Evolutionary conservation across 2,329 filamentous ascomycete genomes (phyloP).

Genomic region (Aspergillus awamori): DNA sequence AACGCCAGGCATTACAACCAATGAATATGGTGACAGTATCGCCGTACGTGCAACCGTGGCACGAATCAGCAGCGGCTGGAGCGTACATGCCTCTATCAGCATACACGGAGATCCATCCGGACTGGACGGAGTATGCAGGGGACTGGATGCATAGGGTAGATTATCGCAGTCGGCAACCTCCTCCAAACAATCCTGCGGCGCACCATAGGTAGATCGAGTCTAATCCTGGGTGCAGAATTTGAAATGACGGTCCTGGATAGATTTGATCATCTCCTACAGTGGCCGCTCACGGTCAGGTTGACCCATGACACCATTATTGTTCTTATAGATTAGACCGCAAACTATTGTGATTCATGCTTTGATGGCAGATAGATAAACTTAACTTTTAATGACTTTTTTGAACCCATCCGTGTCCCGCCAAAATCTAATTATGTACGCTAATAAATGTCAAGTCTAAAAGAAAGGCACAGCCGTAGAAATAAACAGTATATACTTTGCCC

Average conservation of each 20-base stretch:
- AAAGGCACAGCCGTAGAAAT: conserved; percentile 6
- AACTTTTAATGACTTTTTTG: neutral
- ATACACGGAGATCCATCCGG: conserved; percentile 15
- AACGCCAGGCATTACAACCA: conserved; percentile 17
- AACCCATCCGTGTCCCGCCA: neutral
- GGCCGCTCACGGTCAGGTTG: neutral
- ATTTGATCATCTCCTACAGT: conserved; percentile 1
- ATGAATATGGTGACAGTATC: conserved; percentile 21
- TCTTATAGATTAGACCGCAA: conserved; percentile 10
- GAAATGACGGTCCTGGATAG: neutral
- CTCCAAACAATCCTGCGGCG: neutral
- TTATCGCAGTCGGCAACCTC: neutral
- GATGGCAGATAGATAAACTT: neutral
- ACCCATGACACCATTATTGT: neutral
- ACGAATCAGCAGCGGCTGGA: conserved; percentile 14
- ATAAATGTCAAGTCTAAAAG: conserved; percentile 12
- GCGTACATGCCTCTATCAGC: conserved; percentile 16
- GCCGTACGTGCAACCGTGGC: conserved; percentile 21
- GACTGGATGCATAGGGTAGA: conserved; percentile 10
- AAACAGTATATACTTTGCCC: neutral
- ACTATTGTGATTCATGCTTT: neutral
- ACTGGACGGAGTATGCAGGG: conserved; percentile 11
- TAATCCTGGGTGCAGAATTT: neutral
- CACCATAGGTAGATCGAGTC: neutral
- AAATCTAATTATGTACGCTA: conserved; percentile 22